Evolutionary conservation across 352 stramenopile genomes (phyloP).

Genomic region (Phytophthora pluvialis): DNA sequence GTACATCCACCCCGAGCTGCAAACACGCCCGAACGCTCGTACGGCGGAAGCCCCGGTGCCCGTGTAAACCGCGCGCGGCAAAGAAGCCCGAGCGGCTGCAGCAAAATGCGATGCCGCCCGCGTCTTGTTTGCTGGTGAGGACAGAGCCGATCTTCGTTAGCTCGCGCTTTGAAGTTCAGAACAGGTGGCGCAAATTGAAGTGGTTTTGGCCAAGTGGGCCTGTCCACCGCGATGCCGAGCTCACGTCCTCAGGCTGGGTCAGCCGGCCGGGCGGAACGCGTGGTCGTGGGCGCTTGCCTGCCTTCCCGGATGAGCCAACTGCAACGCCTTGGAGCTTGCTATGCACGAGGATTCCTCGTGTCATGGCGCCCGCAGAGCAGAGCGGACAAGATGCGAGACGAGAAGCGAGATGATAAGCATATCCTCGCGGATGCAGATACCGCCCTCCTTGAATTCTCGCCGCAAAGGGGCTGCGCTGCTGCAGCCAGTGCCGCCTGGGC

Average conservation of each 20-base stretch:
- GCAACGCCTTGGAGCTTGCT: slow-evolving; percentile 2
- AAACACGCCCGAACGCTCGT: not conserved
- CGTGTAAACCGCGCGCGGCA: not conserved
- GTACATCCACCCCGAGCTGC: not conserved
- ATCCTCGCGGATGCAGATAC: slow-evolving; percentile 21
- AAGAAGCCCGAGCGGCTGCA: slow-evolving; percentile 8
- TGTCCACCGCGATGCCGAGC: slow-evolving; percentile 12
- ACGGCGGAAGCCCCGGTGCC: not conserved
- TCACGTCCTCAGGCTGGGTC: slow-evolving; percentile 19
- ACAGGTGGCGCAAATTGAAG: slow-evolving; percentile 29
- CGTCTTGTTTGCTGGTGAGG: slow-evolving; percentile 4
- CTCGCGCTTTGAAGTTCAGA: slow-evolving; percentile 27
- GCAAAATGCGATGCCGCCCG: slow-evolving; percentile 15
- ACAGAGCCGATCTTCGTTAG: slow-evolving; percentile 20
- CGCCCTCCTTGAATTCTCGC: slow-evolving; percentile 24
- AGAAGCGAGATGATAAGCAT: slow-evolving; percentile 22
- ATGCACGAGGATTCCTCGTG: slow-evolving; percentile 3
- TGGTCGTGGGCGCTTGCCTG: slow-evolving; percentile 1
- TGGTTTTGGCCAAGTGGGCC: slow-evolving; percentile 11
- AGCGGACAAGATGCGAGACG: slow-evolving; percentile 10
- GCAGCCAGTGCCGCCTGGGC: slow-evolving; percentile 1
- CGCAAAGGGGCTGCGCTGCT: slow-evolving; percentile 11
- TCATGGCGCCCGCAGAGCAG: not conserved
- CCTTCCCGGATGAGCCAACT: slow-evolving; percentile 11
- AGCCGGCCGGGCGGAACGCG: slow-evolving; percentile 6